Base-by-base conservation (phyloP, 345 rosid genomes). In the Brassica carinata region DNA sequence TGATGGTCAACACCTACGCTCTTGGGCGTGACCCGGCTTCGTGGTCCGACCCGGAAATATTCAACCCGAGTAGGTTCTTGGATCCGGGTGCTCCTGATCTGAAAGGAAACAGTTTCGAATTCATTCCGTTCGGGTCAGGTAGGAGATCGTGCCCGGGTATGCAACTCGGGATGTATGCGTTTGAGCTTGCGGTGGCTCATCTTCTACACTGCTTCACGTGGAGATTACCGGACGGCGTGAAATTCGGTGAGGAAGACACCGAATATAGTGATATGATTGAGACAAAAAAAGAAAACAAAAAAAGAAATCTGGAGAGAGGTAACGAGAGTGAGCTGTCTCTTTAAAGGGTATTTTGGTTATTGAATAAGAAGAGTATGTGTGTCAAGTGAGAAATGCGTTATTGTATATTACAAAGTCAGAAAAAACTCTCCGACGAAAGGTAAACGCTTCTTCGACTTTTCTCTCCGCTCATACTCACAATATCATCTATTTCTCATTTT, bases 61-160 rank as follows among this genome's bases (percentile, higher is more conserved):
- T 90, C 27, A 86, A 71, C 57, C 97, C 93, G 0, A 18, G 81
- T 2, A 86, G 95, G 83, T 90, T 92, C 34, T 36, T 89, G 84
- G 66, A 86, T 2, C 57, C 75, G 0, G 76, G 69, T 1, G 85
- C 86, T n/a, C 91, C 92, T 0, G 92, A 90, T 40, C 85, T 86
- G 14, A 86, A 81, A 57, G 93, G 97, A 3, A 82, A 64, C 27
- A 33, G 83, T 36, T 92, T 92, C 10, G 90, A 92, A 72, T 90
- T 86, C 9, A 75, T 92, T 9, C 97, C 92, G 0, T 90, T 92
- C 74, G 94, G 97, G 70, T 88, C 94, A 29, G 93, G 92, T 78
- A 84, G 94, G 69, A 86, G 94, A 76, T 89, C 94, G 0, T 92
- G 97, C 73, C 97, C 93, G 1, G 97, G 94, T 8, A 91, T 89